Percentiles rank a stretch among this genome's conserved stretches.
phyloP scores from a whole-genome alignment of 208 protist species.

The Novymonas esmeraldas region DNA sequence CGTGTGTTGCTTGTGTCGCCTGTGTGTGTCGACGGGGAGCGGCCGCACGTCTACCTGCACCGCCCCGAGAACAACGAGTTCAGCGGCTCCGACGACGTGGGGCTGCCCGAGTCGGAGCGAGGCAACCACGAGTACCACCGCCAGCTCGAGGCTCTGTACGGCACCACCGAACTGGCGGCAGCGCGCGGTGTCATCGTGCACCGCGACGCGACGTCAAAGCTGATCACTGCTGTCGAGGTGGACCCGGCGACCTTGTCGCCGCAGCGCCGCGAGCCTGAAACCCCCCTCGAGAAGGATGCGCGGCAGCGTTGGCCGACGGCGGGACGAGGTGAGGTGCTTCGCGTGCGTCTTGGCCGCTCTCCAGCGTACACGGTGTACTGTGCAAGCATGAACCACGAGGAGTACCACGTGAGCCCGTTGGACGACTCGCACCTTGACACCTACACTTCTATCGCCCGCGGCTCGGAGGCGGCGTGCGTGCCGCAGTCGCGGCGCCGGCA shows the following conservation, averaged over 20 bases:
- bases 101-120: conserved; percentile 21
- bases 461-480: neutral
- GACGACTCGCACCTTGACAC: neutral
- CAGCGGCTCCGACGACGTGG: conserved; percentile 9
- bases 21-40: conserved; percentile 31
- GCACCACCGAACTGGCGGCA: conserved; percentile 22
- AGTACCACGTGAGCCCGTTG: conserved; percentile 59
- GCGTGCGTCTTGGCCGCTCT: conserved; percentile 43
- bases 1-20: conserved; percentile 47
- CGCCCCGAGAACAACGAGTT: conserved; percentile 54
- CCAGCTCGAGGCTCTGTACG: conserved; percentile 40
- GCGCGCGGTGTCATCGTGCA: conserved; percentile 39
- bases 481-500: neutral
- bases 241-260: conserved; percentile 23
- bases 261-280: conserved; percentile 15
- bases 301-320: conserved; percentile 33
- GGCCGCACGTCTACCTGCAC: conserved; percentile 46
- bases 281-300: conserved; percentile 19
- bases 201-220: conserved; percentile 19
- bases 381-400: conserved; percentile 37
- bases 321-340: conserved; percentile 19
- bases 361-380: conserved; percentile 59
- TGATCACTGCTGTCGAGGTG: conserved; percentile 49
- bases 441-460: neutral
- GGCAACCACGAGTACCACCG: conserved; percentile 39